These are phyloP conservation scores for Yamadazyma dendronema DNA, from an alignment of 1,139 yeast species.

Conservation along the genomic window DNA sequence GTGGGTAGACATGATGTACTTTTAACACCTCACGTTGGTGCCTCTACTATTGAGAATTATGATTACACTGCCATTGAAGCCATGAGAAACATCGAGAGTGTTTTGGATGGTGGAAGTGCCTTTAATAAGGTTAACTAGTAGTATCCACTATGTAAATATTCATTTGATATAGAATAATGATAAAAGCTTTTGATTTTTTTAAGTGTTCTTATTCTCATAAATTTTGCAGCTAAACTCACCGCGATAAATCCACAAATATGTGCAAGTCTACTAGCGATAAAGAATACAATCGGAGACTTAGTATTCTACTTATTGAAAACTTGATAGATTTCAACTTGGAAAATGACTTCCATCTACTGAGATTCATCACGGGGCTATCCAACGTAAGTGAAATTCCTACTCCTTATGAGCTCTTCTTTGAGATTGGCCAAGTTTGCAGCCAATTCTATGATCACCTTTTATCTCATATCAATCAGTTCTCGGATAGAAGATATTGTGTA, in stretches of 20 bases:
- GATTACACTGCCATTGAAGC: slow-evolving; percentile 48
- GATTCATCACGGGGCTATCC: slow-evolving; percentile 12
- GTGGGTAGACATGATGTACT: slow-evolving; percentile 65
- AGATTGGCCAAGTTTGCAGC: slow-evolving; percentile 11
- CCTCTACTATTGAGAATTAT: slow-evolving; percentile 56
- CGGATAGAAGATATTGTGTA: slow-evolving; percentile 9
- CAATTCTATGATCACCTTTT: background rate
- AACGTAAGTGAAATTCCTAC: slow-evolving; percentile 15
- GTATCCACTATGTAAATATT: background rate
- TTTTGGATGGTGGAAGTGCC: slow-evolving; percentile 33
- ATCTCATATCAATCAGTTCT: background rate
- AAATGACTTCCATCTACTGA: slow-evolving; percentile 17
- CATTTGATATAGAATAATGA: too few species aligned
- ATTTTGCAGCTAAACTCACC: too few species aligned
- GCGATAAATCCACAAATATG: background rate
- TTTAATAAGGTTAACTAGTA: slow-evolving; percentile 37
- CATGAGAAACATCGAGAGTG: slow-evolving; percentile 45
- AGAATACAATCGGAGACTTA: slow-evolving; percentile 6
- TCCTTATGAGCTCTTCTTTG: slow-evolving; percentile 17
- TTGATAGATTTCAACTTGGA: slow-evolving; percentile 19
- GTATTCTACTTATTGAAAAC: slow-evolving; percentile 21
- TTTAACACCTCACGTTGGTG: slow-evolving; percentile 75
- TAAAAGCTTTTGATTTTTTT: too few species aligned
- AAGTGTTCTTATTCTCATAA: too few species aligned
- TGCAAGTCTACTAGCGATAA: background rate